phyloP scores from a whole-genome alignment of 2,329 filamentous ascomycete genomes.

The Fusarium xylarioides region DNA sequence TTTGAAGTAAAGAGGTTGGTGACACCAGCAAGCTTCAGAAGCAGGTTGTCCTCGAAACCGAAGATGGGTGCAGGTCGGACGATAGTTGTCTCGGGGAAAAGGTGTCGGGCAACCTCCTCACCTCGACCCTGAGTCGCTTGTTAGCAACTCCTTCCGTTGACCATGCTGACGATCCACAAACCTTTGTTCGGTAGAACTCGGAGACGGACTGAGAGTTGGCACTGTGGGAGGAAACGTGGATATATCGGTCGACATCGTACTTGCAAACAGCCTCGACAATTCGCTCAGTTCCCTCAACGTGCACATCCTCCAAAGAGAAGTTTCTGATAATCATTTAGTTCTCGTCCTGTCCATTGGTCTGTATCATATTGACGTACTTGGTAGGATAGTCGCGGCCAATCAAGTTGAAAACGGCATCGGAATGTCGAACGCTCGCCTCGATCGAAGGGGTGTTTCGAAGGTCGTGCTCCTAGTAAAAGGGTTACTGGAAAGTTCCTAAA shows the following conservation, averaged over 20 bases:
- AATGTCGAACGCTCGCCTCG: conserved; percentile 95
- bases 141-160: conserved; percentile 20
- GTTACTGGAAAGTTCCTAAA: conserved; percentile 22
- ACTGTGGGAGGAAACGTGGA: conserved; percentile 96
- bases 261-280: conserved; percentile 96
- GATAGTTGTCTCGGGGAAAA: conserved; percentile 97
- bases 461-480: conserved; percentile 79
- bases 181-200: conserved; percentile 93
- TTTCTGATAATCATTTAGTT: conserved; percentile 69
- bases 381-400: conserved; percentile 95
- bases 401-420: conserved; percentile 97
- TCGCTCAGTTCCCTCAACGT: conserved; percentile 89
- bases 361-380: conserved; percentile 66
- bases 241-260: conserved; percentile 96
- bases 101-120: conserved; percentile 83
- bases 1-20: conserved; percentile 90
- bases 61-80: conserved; percentile 94
- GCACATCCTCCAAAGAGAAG: conserved; percentile 91
- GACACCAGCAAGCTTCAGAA: conserved; percentile 83
- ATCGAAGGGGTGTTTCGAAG: conserved; percentile 94
- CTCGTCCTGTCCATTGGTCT: not conserved
- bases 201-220: conserved; percentile 81
- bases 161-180: conserved; percentile 44
- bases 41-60: conserved; percentile 91
- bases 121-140: conserved; percentile 68